Evolutionary conservation across 2,329 filamentous ascomycete genomes (phyloP), one percentile per base, ranked within the genome.

Genomic region (Helicocarpus griseus): DNA sequence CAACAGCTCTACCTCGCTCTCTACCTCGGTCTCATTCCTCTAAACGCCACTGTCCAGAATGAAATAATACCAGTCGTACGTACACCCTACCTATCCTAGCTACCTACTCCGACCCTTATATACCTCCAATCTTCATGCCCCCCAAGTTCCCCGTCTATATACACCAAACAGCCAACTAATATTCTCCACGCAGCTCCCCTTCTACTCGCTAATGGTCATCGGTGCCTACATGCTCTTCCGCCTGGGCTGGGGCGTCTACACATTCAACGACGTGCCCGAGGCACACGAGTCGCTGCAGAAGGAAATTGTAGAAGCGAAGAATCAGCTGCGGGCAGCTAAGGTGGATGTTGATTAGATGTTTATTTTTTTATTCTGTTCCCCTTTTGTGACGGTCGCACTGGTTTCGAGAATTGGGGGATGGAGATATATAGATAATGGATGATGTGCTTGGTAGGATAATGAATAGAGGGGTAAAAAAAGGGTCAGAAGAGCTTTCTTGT

Each of bases 201-300:
- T 96, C 75, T 98, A 91, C 87, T 82, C 81, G 44, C 77, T 97
- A 61, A 87, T 98, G 59, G 83, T 87, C 21, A 90, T 97, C 66
- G 93, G 90, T 70, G 86, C 90, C 56, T 90, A 89, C 72, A 84
- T 98, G 19, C 85, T 98, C 58, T 89, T 86, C 74, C 88, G 89
- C 62, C 85, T 98, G 56, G 93, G 93, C 63, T 86, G 83, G 75
- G 93, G 93, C 58, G 87, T 98, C 61, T 78, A 95, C 67, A 95
- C 89, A 52, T 98, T 98, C 79, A 93, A 95, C 76, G 90, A 97
- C 71, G 89, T 94, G 46, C 90, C 91, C 50, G 80, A 88, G 56
- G 93, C 93, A 49, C 86, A 97, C 72, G 81, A 84, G 67, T 90
- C 96, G 73, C 75, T 98, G 61, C 89, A 93, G 78, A 76, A 74